A percentile compares a stretch with the other conserved stretches of the same genome.
phyloP scores from a whole-genome alignment of 352 stramenopile species.

The Phytopythium kandeliae region DNA sequence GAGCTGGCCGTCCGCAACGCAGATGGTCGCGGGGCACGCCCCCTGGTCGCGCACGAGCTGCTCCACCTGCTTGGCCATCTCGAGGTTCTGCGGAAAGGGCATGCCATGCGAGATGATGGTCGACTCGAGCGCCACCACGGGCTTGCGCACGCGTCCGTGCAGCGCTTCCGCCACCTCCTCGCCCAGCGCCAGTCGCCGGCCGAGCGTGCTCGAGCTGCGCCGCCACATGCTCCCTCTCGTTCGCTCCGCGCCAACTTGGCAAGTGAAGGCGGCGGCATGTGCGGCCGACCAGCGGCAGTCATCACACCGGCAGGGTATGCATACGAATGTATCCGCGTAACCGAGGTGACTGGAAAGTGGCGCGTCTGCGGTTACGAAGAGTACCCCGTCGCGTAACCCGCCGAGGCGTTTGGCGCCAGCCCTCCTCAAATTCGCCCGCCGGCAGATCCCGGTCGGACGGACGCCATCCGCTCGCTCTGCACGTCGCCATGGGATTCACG shows the following conservation, averaged over 20 bases:
- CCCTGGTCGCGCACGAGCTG: conserved; percentile 82
- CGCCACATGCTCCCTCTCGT: conserved; percentile 26
- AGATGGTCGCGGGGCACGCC: conserved; percentile 94
- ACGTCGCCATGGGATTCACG: conserved; percentile 29
- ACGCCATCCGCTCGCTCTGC: not conserved
- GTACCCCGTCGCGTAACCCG: too few relatives aligned
- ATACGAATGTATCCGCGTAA: too few relatives aligned
- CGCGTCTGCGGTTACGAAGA: too few relatives aligned
- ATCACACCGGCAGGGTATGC: not conserved
- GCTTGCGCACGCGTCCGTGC: conserved; percentile 30
- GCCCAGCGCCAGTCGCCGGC: conserved; percentile 35
- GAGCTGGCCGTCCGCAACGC: conserved; percentile 91
- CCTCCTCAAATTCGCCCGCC: too few relatives aligned
- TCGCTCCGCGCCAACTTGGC: not conserved
- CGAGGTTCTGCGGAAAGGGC: conserved; percentile 96
- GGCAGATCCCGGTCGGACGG: too few relatives aligned
- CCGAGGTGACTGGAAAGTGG: too few relatives aligned
- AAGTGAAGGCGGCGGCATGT: not conserved
- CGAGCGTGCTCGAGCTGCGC: conserved; percentile 30
- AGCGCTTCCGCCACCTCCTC: conserved; percentile 51
- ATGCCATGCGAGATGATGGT: conserved; percentile 99
- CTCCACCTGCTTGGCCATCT: conserved; percentile 91
- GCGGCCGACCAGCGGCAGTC: too few relatives aligned
- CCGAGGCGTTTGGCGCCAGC: too few relatives aligned
- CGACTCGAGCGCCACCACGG: conserved; percentile 95